Evolutionary conservation across 768 basidiomycete species (phyloP), one percentile per base, ranked within the genome.

Genomic region (Tricholoma flavovirens): DNA sequence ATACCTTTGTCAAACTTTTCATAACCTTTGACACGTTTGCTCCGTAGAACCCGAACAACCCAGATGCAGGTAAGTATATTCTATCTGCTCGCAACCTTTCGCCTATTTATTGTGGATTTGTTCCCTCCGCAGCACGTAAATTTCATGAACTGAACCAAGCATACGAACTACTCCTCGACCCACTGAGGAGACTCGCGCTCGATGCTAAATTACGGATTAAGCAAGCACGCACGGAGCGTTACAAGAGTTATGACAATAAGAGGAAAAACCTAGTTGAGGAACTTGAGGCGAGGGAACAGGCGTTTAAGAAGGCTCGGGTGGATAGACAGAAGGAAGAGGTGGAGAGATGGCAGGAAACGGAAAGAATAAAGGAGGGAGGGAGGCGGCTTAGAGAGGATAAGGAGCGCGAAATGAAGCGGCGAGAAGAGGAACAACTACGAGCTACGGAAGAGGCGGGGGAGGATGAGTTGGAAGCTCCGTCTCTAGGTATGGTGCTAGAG

Each of bases 111-210:
- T 32, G 30, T 57, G 21, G 49, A 21, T n/a, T 38, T 24, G 22
- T 4, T 3, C 43, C 14, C n/a, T n/a, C n/a, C 21, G 26, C 56
- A 83, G 87, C 87, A 2, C 79, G 84, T 55, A 88, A 90, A 66
- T 93, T 93, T 64, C 90, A 93, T 66, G 88, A 88, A 55, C 80
- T 93, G 49, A 92, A 87, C 54, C 83, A 83, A 57, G 88, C 90
- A 0, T 88, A 90, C 62, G 86, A 91, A 66, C 75, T 91, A 1
- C 75, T 93, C 5, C 84, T 92, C 55, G 91, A 93, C 62, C 90
- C 90, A 4, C 70, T 89, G 30, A 83, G 87, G 35, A 83, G 88
- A 17, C 75, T 91, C 40, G 90, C 88, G 0, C 75, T 93, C 53
- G 89, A 93, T 64, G 88, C 89, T 2, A 88, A 87, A 64, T 70